Evolutionary conservation across 176 grass and related monocot species (phyloP).

Genomic region (Coix lacrymajobi): DNA sequence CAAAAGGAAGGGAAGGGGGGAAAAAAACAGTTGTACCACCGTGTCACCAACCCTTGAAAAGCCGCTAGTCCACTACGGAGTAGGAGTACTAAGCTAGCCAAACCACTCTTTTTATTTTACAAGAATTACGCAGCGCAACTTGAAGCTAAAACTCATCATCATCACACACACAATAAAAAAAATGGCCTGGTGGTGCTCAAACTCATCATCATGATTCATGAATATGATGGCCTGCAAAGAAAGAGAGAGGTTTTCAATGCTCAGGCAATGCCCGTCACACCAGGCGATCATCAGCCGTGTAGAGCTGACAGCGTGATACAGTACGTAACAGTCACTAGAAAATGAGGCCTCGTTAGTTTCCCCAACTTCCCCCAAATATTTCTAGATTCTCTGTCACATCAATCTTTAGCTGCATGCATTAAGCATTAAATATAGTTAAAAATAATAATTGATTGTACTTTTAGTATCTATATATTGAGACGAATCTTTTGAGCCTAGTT

Average conservation of each 20-base stretch:
- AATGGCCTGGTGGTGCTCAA: neutral
- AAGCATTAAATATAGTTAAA: no score
- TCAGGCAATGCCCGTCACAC: neutral
- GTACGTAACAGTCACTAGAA: neutral
- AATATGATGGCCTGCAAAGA: neutral
- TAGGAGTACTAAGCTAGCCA: no score
- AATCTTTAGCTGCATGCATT: no score
- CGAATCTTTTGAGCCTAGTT: no score
- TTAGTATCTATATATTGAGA: no score
- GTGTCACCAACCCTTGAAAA: slow-evolving; percentile 2
- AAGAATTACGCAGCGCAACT: neutral
- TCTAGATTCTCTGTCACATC: no score
- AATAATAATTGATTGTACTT: no score
- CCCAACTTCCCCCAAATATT: no score
- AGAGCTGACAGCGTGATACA: neutral
- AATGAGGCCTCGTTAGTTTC: no score
- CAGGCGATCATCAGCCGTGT: slow-evolving; percentile 7
- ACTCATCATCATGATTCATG: neutral
- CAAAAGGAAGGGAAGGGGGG: neutral
- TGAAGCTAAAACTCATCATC: neutral
- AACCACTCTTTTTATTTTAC: neutral
- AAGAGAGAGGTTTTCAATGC: neutral
- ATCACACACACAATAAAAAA: neutral
- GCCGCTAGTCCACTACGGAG: no score
- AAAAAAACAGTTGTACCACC: neutral